Conservation (phyloP, 2,329 filamentous ascomycete species). For the Ophidiomyces ophidiicola region DNA sequence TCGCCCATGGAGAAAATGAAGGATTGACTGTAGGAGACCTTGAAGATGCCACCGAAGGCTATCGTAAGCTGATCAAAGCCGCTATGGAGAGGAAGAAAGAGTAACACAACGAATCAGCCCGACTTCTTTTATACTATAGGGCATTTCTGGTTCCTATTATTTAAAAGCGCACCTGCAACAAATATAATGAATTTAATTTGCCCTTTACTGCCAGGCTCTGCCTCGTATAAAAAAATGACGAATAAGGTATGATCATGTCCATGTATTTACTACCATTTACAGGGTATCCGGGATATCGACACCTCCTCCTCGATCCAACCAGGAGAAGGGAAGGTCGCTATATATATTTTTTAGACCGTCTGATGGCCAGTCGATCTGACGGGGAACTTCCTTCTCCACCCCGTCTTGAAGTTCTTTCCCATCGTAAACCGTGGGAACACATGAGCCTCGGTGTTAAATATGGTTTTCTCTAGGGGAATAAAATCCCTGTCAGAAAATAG, state of each 20-base stretch:
- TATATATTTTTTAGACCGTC: not conserved
- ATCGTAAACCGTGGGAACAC: slow-evolving; percentile 78
- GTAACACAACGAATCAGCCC: no score
- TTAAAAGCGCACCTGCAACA: no score
- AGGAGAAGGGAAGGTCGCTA: not conserved
- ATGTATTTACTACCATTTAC: no score
- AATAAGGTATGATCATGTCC: no score
- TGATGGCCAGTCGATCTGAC: slow-evolving; percentile 15
- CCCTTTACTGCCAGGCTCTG: no score
- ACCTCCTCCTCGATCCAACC: no score
- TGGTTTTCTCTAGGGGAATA: slow-evolving; percentile 71
- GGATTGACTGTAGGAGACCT: slow-evolving; percentile 63
- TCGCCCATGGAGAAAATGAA: slow-evolving; percentile 79
- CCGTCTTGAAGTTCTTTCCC: slow-evolving; percentile 35
- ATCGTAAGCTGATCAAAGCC: slow-evolving; percentile 52
- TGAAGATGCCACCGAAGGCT: slow-evolving; percentile 65
- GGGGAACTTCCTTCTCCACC: slow-evolving; percentile 26
- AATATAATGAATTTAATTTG: no score
- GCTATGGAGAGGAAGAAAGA: slow-evolving; percentile 16
- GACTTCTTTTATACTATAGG: no score
- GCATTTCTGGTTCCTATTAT: no score
- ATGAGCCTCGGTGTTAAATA: slow-evolving; percentile 95
- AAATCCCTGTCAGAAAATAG: slow-evolving; percentile 77
- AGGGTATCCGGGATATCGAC: no score
- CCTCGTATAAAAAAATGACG: no score